Conservation (phyloP, 371 early-diverging fungal species). For the Lichtheimia corymbifera region DNA sequence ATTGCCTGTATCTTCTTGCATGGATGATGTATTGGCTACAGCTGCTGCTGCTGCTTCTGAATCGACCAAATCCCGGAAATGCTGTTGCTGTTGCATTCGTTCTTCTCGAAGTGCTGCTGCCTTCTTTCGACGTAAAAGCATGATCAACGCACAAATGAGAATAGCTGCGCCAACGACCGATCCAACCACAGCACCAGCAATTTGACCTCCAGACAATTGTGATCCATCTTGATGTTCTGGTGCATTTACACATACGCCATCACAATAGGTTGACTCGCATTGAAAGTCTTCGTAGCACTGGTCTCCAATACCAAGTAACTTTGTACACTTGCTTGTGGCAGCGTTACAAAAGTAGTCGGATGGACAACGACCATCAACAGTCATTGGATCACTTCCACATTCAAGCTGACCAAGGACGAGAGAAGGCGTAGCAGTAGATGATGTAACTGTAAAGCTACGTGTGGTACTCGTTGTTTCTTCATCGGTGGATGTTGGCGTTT, state of each 20-base stretch:
- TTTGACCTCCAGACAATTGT: slow-evolving; percentile 26
- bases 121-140: slow-evolving; percentile 9
- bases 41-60: slow-evolving; percentile 6
- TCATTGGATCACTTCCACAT: slow-evolving; percentile 25
- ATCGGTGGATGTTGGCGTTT: background rate
- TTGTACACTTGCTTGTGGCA: slow-evolving; percentile 20
- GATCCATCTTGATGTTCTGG: background rate
- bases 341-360: slow-evolving; percentile 32
- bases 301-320: slow-evolving; percentile 11
- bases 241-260: slow-evolving; percentile 7
- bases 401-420: slow-evolving; percentile 29
- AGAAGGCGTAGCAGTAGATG: slow-evolving; percentile 35
- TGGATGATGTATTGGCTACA: background rate
- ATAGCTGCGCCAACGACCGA: slow-evolving; percentile 23
- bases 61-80: slow-evolving; percentile 13
- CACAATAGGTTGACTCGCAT: slow-evolving; percentile 28
- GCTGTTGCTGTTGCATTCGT: slow-evolving; percentile 9
- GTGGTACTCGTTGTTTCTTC: slow-evolving; percentile 1
- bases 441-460: slow-evolving; percentile 23
- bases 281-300: slow-evolving; percentile 34
- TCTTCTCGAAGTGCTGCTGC: slow-evolving; percentile 3
- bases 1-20: no score
- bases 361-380: slow-evolving; percentile 24
- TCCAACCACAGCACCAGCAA: slow-evolving; percentile 31
- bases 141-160: slow-evolving; percentile 10